Evolutionary conservation across 2,329 filamentous ascomycete genomes (phyloP).

Genomic region (Fusarium liriodendri): DNA sequence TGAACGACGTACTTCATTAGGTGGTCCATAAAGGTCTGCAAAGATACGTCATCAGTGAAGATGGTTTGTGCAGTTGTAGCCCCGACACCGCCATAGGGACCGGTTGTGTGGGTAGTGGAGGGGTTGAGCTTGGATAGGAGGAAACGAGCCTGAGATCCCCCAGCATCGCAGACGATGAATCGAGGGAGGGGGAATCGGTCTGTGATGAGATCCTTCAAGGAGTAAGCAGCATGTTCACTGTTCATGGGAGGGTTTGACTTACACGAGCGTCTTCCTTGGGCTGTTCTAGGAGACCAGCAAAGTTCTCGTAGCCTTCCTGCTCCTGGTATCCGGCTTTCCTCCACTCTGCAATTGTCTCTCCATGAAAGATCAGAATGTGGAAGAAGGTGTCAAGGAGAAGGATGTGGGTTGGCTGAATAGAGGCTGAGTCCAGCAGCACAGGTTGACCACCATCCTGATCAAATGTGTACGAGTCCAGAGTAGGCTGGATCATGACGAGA

Average conservation of each 20-base stretch:
- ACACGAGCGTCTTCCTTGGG: conserved; percentile 97
- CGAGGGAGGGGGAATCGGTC: conserved; percentile 98
- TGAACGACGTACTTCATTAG: conserved; percentile 86
- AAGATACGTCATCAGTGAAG: conserved; percentile 97
- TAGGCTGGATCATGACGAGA: conserved; percentile 98
- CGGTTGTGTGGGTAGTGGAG: conserved; percentile 94
- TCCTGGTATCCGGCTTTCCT: conserved; percentile 98
- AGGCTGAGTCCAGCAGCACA: conserved; percentile 95
- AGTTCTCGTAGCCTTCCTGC: conserved; percentile 98
- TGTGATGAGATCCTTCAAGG: conserved; percentile 85
- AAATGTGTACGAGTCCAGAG: conserved; percentile 95
- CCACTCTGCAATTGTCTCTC: conserved; percentile 98
- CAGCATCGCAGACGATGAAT: conserved; percentile 99
- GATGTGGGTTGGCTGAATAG: conserved; percentile 93
- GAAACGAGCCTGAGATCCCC: conserved; percentile 97
- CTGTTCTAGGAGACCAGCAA: conserved; percentile 85
- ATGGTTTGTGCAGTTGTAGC: conserved; percentile 94
- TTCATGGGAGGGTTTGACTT: conserved; percentile 50
- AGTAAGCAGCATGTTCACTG: conserved; percentile 24
- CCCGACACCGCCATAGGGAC: conserved; percentile 88
- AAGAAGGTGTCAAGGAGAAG: conserved; percentile 98
- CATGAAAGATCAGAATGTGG: conserved; percentile 99
- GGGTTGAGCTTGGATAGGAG: conserved; percentile 96
- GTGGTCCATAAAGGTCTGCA: conserved; percentile 99
- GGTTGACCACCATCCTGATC: conserved; percentile 93